phyloP scores from a whole-genome alignment of 495 filamentous ascomycete species.

The Penicillium manginii region DNA sequence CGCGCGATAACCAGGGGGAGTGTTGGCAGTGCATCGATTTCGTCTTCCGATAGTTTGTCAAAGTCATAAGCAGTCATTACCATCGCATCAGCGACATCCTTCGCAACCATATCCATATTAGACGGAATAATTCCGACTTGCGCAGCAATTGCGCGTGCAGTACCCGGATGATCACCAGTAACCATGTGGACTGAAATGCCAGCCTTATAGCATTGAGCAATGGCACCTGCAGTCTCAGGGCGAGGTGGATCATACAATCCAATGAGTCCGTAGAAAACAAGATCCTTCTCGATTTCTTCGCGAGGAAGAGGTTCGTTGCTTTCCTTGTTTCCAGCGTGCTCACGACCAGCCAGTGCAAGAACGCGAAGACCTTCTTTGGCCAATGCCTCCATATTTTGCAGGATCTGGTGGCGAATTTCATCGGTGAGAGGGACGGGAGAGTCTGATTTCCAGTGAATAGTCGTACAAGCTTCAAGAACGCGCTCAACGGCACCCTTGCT shows the following conservation, averaged over 20 bases:
- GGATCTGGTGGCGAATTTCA: conserved; percentile 49
- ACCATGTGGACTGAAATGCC: conserved; percentile 81
- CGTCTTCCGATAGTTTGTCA: conserved; percentile 62
- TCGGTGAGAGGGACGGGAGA: conserved; percentile 44
- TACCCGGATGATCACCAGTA: conserved; percentile 69
- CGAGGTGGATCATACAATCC: conserved; percentile 77
- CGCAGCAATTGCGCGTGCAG: conserved; percentile 65
- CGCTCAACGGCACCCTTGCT: conserved; percentile 84
- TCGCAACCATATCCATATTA: conserved; percentile 52
- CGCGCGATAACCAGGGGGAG: conserved; percentile 73
- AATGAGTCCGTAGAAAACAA: conserved; percentile 68
- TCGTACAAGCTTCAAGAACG: conserved; percentile 69
- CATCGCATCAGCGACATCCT: conserved; percentile 62
- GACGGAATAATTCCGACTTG: conserved; percentile 70
- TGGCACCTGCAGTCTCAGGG: conserved; percentile 53
- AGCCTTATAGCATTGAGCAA: conserved; percentile 62
- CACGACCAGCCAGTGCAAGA: conserved; percentile 60
- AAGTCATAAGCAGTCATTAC: conserved; percentile 75
- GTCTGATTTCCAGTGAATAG: conserved; percentile 47
- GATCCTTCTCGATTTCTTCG: conserved; percentile 58
- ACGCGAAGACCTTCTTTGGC: conserved; percentile 69
- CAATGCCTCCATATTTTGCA: conserved; percentile 67
- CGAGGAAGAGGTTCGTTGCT: conserved; percentile 51
- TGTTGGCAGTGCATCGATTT: conserved; percentile 67
- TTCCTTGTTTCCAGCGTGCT: conserved; percentile 36